Evolutionary conservation across 1,284 basidiomycete species (phyloP).

Genomic region (Cryptococcus sp.): DNA sequence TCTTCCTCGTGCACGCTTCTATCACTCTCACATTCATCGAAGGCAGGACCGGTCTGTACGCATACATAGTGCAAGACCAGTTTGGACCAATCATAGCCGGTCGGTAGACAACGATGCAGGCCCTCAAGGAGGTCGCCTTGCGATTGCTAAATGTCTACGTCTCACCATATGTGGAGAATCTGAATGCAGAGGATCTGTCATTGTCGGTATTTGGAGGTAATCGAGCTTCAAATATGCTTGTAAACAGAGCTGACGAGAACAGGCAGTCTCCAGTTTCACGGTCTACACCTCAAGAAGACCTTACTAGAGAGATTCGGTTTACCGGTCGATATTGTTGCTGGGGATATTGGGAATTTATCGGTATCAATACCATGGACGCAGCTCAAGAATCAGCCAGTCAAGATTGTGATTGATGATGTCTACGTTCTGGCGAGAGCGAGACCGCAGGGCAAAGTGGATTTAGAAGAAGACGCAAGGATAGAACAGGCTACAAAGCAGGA

Average conservation of each 20-base stretch:
- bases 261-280: constrained; percentile 80
- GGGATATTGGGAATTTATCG: constrained; percentile 87
- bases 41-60: too few species aligned
- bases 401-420: constrained; percentile 89
- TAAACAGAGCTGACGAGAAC: constrained; percentile 1
- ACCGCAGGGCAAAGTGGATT: constrained; percentile 56
- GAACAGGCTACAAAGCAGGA: constrained; percentile 84
- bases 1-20: too few species aligned
- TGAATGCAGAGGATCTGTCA: constrained; percentile 92
- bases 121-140: constrained; percentile 40
- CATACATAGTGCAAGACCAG: too few species aligned
- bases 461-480: constrained; percentile 78
- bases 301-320: constrained; percentile 94
- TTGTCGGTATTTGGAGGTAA: constrained; percentile 86
- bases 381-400: constrained; percentile 87
- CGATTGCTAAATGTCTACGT: constrained; percentile 81
- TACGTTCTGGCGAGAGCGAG: constrained; percentile 64
- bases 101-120: constrained; percentile 27
- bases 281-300: constrained; percentile 84
- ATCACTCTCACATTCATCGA: too few species aligned
- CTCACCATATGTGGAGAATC: constrained; percentile 92
- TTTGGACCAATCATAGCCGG: too few species aligned
- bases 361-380: constrained; percentile 95
- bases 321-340: constrained; percentile 94
- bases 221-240: neutral